phyloP scores from a whole-genome alignment of 768 basidiomycete species.

The Leccinum obscurum region DNA sequence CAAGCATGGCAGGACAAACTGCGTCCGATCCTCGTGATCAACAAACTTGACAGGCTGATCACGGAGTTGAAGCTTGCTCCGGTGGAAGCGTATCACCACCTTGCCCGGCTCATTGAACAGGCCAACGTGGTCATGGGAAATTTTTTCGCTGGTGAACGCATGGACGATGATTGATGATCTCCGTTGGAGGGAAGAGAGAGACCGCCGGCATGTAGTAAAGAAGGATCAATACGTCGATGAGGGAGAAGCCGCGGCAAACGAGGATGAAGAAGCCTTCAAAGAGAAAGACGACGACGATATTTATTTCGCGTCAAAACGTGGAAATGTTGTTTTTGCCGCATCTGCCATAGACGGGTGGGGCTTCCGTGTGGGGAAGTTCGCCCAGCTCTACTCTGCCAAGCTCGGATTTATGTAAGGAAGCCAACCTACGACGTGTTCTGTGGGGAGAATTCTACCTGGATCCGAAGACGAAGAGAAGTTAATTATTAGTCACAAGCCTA shows the following conservation, averaged over 20 bases:
- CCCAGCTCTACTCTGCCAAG: conserved; percentile 87
- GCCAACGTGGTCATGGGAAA: conserved; percentile 98
- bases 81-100: conserved; percentile 90
- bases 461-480: conserved; percentile 83
- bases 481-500: conserved; percentile 82
- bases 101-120: conserved; percentile 91
- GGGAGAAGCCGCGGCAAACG: conserved; percentile 57
- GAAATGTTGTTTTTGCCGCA: conserved; percentile 89
- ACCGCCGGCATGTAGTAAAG: conserved; percentile 74
- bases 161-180: conserved; percentile 82
- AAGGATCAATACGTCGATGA: conserved; percentile 70
- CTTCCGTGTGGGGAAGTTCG: conserved; percentile 91
- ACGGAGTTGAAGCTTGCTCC: conserved; percentile 92
- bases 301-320: conserved; percentile 93
- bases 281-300: conserved; percentile 98
- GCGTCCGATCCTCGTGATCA: conserved; percentile 91
- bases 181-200: conserved; percentile 90
- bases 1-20: conserved; percentile 93
- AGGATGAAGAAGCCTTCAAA: conserved; percentile 70
- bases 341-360: conserved; percentile 98
- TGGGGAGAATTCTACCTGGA: conserved; percentile 99
- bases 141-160: conserved; percentile 92
- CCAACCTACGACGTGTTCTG: conserved; percentile 77
- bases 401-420: conserved; percentile 80
- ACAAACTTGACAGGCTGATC: conserved; percentile 93